phyloP scores from a whole-genome alignment of 345 rosid species.

The Geranium rotundifolium region DNA sequence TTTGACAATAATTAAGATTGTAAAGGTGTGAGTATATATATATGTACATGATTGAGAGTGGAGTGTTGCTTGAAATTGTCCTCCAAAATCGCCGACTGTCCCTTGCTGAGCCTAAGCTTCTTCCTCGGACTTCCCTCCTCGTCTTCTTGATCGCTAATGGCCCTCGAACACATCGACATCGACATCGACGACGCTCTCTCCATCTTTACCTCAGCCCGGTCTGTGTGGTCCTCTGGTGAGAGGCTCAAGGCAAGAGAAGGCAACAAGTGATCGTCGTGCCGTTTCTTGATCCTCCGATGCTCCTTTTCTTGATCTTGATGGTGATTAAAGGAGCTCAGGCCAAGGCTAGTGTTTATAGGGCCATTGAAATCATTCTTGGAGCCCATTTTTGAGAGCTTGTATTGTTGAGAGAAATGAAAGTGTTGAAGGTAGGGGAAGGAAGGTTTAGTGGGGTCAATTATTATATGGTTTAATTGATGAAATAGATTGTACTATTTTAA shows the following conservation, averaged over 20 bases:
- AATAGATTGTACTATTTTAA: too few species aligned
- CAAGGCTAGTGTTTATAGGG: constrained; percentile 21
- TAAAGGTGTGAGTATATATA: background rate
- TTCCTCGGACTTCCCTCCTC: constrained; percentile 39
- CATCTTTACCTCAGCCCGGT: constrained; percentile 17
- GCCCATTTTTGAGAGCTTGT: too few species aligned
- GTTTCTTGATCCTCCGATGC: constrained; percentile 14
- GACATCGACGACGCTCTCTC: constrained; percentile 19
- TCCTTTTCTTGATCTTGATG: constrained; percentile 16
- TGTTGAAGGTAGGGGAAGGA: too few species aligned
- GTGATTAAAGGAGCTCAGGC: constrained; percentile 16
- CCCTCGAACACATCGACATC: constrained; percentile 13
- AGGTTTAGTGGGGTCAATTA: too few species aligned
- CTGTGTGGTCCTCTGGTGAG: constrained; percentile 6
- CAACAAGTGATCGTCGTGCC: constrained; percentile 10
- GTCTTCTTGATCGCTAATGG: constrained; percentile 25
- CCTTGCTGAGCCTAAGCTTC: constrained; percentile 42
- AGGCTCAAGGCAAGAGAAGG: constrained; percentile 36
- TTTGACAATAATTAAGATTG: constrained; percentile 5
- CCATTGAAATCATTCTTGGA: constrained; percentile 14
- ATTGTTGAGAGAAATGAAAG: too few species aligned
- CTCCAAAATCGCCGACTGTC: constrained; percentile 32
- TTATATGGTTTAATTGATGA: too few species aligned
- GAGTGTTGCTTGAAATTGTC: constrained; percentile 38
- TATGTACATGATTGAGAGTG: constrained; percentile 50